A percentile compares a stretch with the other conserved stretches of the same genome.
Conservation (phyloP, 352 stramenopile genomes). For the Phytophthora hybrid region DNA sequence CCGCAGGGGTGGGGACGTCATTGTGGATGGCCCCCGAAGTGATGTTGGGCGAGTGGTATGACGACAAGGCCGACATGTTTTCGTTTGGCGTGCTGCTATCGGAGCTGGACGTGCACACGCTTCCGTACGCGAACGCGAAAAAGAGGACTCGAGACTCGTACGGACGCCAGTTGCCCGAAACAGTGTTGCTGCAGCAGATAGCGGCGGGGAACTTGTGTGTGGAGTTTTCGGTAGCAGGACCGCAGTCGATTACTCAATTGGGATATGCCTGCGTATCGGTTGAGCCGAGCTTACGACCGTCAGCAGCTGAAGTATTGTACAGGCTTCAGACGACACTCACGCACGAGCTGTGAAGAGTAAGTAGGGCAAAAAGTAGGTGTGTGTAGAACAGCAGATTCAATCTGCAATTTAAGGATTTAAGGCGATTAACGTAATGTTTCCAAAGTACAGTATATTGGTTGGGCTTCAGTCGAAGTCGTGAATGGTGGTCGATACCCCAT, state of each 20-base stretch:
- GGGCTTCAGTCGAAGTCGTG: too few species aligned
- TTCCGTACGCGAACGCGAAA: constrained; percentile 50
- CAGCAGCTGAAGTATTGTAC: constrained; percentile 34
- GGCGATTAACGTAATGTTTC: too few species aligned
- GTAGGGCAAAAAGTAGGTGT: too few species aligned
- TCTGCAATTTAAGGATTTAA: too few species aligned
- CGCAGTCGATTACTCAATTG: constrained; percentile 19
- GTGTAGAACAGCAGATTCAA: too few species aligned
- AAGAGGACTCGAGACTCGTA: constrained; percentile 24
- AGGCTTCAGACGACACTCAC: constrained; percentile 26
- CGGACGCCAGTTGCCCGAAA: constrained; percentile 20
- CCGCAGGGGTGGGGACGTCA: constrained; percentile 22
- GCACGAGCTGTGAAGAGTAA: constrained; percentile 9
- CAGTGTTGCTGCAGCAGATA: constrained; percentile 29
- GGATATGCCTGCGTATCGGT: constrained; percentile 25
- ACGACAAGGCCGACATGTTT: constrained; percentile 13
- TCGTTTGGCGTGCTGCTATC: constrained; percentile 39
- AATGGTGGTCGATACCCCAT: too few species aligned
- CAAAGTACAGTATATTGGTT: too few species aligned
- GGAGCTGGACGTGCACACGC: constrained; percentile 51
- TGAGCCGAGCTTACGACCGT: constrained; percentile 25
- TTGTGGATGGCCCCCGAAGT: constrained; percentile 16
- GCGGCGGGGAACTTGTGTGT: constrained; percentile 27
- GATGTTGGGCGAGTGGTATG: constrained; percentile 13
- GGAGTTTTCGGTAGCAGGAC: constrained; percentile 26